Evolutionary conservation across 495 filamentous ascomycete species (phyloP).

Genomic region (Talaromyces ruber): DNA sequence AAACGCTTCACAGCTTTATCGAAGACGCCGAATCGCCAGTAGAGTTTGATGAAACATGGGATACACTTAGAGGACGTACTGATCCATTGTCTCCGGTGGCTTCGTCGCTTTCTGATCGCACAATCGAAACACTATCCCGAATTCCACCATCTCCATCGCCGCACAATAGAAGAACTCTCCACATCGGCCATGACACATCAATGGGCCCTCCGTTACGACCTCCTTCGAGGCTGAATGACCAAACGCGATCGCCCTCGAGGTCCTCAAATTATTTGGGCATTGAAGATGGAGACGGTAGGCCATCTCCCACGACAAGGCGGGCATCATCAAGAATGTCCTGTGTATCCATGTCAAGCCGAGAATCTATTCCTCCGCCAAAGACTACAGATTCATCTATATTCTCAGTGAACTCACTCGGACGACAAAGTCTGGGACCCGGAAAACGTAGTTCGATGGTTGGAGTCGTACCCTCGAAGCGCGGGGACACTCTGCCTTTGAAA

Average conservation of each 20-base stretch:
- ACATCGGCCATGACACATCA: constrained; percentile 46
- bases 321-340: not conserved
- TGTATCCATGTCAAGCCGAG: not conserved
- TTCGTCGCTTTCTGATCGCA: constrained; percentile 60
- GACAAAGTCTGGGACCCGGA: constrained; percentile 15
- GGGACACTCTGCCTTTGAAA: constrained; percentile 23
- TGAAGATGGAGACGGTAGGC: constrained; percentile 1
- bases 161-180: constrained; percentile 47
- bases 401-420: constrained; percentile 15
- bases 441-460: constrained; percentile 26
- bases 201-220: constrained; percentile 48
- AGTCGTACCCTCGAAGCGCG: constrained; percentile 11
- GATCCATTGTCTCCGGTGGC: constrained; percentile 4
- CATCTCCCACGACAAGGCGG: not conserved
- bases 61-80: not conserved
- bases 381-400: constrained; percentile 16
- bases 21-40: constrained; percentile 23
- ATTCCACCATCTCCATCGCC: constrained; percentile 57
- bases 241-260: constrained; percentile 42
- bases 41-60: constrained; percentile 6
- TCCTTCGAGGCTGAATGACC: constrained; percentile 42
- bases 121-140: constrained; percentile 56
- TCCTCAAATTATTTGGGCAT: constrained; percentile 12
- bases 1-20: constrained; percentile 7
- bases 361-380: not conserved